A percentile compares a stretch with the other conserved stretches of the same genome.
Conservation (phyloP, 179 eudicot genomes). For the Pouteria campechiana region DNA sequence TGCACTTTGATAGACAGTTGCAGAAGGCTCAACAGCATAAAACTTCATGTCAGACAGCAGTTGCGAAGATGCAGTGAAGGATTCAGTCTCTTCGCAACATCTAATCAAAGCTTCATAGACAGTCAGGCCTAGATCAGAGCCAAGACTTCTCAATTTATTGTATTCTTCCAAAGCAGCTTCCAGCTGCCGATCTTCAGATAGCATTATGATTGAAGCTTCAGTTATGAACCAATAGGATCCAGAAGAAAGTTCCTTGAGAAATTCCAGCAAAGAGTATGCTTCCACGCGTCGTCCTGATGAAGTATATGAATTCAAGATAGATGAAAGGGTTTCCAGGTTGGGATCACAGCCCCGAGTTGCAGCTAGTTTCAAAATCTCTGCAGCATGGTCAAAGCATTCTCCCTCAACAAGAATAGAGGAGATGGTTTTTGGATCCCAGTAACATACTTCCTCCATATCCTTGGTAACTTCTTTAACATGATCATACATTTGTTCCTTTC, state of each 20-base stretch:
- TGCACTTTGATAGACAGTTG: slow-evolving; percentile 42
- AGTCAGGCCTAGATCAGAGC: slow-evolving; percentile 25
- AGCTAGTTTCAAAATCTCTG: slow-evolving; percentile 44
- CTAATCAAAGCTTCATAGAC: slow-evolving; percentile 74
- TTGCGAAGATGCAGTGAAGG: slow-evolving; percentile 72
- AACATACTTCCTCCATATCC: slow-evolving; percentile 51
- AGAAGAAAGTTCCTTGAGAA: slow-evolving; percentile 38
- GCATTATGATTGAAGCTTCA: slow-evolving; percentile 65
- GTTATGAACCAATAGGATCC: slow-evolving; percentile 37
- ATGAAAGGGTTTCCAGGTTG: slow-evolving; percentile 42
- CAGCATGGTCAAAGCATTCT: slow-evolving; percentile 69
- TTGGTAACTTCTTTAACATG: slow-evolving; percentile 41
- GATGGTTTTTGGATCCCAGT: slow-evolving; percentile 44
- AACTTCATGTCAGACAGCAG: slow-evolving; percentile 78
- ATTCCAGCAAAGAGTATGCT: slow-evolving; percentile 60
- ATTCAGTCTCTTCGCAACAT: slow-evolving; percentile 58
- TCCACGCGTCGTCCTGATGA: slow-evolving; percentile 60
- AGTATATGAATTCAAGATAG: slow-evolving; percentile 65
- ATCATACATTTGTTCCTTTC: slow-evolving; percentile 40
- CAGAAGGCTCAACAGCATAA: slow-evolving; percentile 54
- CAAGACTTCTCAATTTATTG: slow-evolving; percentile 19
- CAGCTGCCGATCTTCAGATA: slow-evolving; percentile 49
- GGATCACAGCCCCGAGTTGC: slow-evolving; percentile 46
- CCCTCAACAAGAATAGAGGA: slow-evolving; percentile 63
- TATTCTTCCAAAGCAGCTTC: slow-evolving; percentile 64